phyloP scores from a whole-genome alignment of 805 yeast species.

The Tetrapisispora arboricola region DNA sequence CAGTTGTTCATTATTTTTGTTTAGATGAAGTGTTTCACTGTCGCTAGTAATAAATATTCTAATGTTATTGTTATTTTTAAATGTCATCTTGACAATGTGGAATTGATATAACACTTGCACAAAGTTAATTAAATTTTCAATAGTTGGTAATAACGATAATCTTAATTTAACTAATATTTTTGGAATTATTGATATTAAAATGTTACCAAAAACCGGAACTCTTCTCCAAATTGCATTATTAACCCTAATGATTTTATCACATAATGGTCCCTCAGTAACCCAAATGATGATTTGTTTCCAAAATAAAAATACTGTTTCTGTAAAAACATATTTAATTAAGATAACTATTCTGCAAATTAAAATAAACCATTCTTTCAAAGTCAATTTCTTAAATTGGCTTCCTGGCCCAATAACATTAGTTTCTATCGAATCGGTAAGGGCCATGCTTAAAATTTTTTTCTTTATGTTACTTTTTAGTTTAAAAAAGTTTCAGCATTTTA shows the following conservation, averaged over 20 bases:
- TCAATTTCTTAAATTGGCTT: conserved; percentile 7
- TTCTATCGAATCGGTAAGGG: conserved; percentile 8
- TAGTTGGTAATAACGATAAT: conserved; percentile 5
- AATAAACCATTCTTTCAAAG: conserved; percentile 8
- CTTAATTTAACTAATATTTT: background rate
- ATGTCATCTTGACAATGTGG: conserved; percentile 13
- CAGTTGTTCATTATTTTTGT: conserved; percentile 5
- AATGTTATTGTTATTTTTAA: conserved; percentile 14
- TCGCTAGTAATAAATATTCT: conserved; percentile 18
- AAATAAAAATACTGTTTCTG: conserved; percentile 5
- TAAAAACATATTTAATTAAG: conserved; percentile 5
- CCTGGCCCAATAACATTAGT: conserved; percentile 20
- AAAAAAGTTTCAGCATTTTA: too few relatives aligned
- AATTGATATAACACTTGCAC: conserved; percentile 13
- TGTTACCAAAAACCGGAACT: conserved; percentile 13
- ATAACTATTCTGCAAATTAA: conserved; percentile 5
- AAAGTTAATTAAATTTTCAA: conserved; percentile 6
- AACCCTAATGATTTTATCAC: background rate
- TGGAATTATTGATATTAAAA: background rate
- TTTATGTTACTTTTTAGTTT: background rate
- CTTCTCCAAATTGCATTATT: conserved; percentile 8
- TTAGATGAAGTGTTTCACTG: conserved; percentile 11
- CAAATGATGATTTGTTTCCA: background rate
- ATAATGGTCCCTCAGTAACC: conserved; percentile 3
- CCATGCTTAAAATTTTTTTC: too few relatives aligned